Evolutionary conservation across 148 eudicot species (phyloP), one percentile per base, ranked within the genome.

Genomic region (Silene uniflora): DNA sequence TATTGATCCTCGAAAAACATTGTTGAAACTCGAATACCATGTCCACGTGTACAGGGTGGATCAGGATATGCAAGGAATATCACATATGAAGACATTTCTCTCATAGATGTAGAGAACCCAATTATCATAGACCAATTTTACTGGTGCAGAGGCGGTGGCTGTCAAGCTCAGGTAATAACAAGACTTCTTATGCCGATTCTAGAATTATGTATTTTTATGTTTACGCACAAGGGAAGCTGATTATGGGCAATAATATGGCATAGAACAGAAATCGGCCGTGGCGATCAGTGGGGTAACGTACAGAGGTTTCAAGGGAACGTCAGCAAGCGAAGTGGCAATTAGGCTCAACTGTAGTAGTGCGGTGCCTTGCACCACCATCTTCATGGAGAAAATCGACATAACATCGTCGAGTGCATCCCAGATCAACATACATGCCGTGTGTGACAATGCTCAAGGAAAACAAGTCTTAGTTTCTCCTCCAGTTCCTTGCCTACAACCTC

Each of bases 101-200:
- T 89, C 17, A 64, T 71, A 25, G 77, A 62, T 4, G 85, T 82
- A 0, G 12, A 62, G 1, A 79, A 84, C 74, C 89, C 93, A 6
- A 83, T 87, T 47, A 61, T 89, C 74, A 87, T 87, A 49, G 85
- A 89, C 73, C 89, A 89, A 66, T 80, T 67, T 32, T 87, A 86
- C 47, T 86, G 89, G 24, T 13, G 16, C 39, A 12, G 0, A 23
- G 39, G 25, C 3, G 35, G 35, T 32, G 12, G 4, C 4, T 67
- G 79, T 42, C 6, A 13, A 59, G 3, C 5, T 4, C 3, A 69
- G 73, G 74, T 76, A 67, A 66, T 19, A 59, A 59, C 18, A 5
- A 6, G 23, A 32, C 4, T 3, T 2, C 29, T 27, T 32, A 32
- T 32, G 35, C 35, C 35, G 2, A 32, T 32, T 32, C 35, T 32